phyloP scores from a whole-genome alignment of 176 grass and related monocot genomes.

The Aegilops tauschii region DNA sequence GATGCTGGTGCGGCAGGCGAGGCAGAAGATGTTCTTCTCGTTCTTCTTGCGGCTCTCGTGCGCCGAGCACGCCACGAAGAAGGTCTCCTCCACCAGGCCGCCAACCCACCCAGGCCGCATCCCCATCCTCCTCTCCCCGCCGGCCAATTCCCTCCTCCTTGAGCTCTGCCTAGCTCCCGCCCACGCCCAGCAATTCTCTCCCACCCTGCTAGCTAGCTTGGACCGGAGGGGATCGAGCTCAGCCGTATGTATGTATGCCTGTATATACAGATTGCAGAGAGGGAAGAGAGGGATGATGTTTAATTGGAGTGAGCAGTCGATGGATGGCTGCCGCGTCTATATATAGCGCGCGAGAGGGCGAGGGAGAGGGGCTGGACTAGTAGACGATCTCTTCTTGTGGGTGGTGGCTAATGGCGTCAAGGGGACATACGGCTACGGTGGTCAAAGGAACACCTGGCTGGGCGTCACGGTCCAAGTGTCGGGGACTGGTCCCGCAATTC shows the following conservation, averaged over 20 bases:
- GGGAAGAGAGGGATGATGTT: background rate
- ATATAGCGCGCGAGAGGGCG: constrained; percentile 27
- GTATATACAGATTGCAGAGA: background rate
- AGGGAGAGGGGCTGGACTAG: background rate
- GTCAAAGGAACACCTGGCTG: constrained; percentile 36
- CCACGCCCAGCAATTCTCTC: background rate
- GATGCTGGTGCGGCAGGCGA: constrained; percentile 83
- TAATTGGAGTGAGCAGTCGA: constrained; percentile 12
- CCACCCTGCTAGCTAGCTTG: too few species aligned
- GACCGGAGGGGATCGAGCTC: background rate
- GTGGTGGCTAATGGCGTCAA: constrained; percentile 18
- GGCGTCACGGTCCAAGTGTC: constrained; percentile 40
- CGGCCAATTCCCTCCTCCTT: background rate
- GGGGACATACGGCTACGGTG: constrained; percentile 10
- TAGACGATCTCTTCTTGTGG: background rate
- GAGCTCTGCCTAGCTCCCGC: background rate
- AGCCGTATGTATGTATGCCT: background rate
- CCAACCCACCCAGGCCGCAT: constrained; percentile 69
- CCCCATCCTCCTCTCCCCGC: background rate
- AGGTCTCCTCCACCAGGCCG: constrained; percentile 69
- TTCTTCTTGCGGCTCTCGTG: constrained; percentile 84
- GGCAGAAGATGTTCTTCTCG: constrained; percentile 99
- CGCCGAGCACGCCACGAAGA: constrained; percentile 71
- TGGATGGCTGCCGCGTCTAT: background rate
- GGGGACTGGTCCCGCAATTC: background rate